A percentile compares a stretch with the other conserved stretches of the same genome.
These are phyloP conservation scores for Kluyveromyces siamensis DNA, from an alignment of 805 yeast species.

Conservation along the genomic window DNA sequence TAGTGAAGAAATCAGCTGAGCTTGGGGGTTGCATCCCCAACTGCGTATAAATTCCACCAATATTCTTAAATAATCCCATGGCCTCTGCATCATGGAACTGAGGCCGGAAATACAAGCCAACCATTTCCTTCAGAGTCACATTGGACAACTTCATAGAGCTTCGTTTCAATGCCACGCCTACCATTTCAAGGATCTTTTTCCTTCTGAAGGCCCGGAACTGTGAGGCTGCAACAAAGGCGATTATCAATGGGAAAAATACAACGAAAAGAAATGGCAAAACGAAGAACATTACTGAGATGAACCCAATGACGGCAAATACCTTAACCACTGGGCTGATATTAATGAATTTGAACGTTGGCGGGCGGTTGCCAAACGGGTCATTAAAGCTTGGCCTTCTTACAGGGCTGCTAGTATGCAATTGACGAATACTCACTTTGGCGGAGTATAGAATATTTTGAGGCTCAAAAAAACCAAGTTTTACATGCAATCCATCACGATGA, in stretches of 20 bases:
- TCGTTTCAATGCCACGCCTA: constrained; percentile 10
- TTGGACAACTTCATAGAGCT: constrained; percentile 8
- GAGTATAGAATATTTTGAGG: not conserved
- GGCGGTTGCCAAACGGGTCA: not conserved
- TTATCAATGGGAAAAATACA: constrained; percentile 17
- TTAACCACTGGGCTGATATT: constrained; percentile 8
- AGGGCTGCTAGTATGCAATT: not conserved
- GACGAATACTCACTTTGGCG: not conserved
- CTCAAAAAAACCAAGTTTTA: not conserved
- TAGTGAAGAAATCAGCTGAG: not conserved
- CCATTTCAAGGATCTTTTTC: constrained; percentile 8
- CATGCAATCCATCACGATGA: not conserved
- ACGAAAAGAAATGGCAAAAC: constrained; percentile 13
- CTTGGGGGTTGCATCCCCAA: not conserved
- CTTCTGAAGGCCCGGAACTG: constrained; percentile 21
- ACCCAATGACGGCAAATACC: constrained; percentile 10
- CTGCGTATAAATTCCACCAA: not conserved
- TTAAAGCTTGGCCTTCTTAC: not conserved
- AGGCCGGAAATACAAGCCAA: not conserved
- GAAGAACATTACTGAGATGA: constrained; percentile 8
- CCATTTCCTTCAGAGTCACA: not conserved
- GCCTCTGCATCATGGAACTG: constrained; percentile 1
- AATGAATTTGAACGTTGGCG: constrained; percentile 5
- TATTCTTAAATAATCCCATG: not conserved
- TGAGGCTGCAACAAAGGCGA: constrained; percentile 12